A percentile compares a stretch with the other conserved stretches of the same genome.
Evolutionary conservation across 1,284 basidiomycete species (phyloP).

Genomic region (Heterobasidion occidentale): DNA sequence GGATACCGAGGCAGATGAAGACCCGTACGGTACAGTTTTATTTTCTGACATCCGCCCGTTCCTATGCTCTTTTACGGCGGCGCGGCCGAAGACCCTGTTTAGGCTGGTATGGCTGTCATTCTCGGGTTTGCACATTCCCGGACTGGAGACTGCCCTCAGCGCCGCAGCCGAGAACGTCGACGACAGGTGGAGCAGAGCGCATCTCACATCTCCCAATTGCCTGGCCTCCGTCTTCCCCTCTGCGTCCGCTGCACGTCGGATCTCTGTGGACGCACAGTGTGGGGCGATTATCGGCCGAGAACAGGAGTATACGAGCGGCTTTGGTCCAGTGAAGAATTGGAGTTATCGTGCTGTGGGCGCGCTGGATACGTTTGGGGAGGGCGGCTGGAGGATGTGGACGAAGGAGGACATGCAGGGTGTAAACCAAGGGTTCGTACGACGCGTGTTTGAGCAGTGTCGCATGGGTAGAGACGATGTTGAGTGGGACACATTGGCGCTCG

Average conservation of each 20-base stretch:
- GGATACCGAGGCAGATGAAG: conserved; percentile 50
- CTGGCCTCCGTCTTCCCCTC: conserved; percentile 48
- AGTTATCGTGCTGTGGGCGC: conserved; percentile 40
- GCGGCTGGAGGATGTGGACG: conserved; percentile 40
- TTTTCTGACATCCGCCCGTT: conserved; percentile 75
- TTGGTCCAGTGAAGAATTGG: conserved; percentile 67
- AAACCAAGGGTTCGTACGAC: conserved; percentile 39
- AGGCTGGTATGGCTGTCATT: conserved; percentile 73
- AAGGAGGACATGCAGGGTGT: conserved; percentile 37
- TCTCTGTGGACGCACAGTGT: conserved; percentile 48
- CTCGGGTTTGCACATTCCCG: conserved; percentile 70
- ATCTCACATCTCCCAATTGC: conserved; percentile 33
- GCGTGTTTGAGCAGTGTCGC: conserved; percentile 53
- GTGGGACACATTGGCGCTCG: conserved; percentile 58
- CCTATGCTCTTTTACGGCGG: conserved; percentile 51
- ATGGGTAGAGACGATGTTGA: conserved; percentile 35
- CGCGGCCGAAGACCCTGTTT: conserved; percentile 52
- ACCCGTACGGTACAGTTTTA: conserved; percentile 76
- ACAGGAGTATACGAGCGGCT: conserved; percentile 46
- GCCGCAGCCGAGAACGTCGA: conserved; percentile 30
- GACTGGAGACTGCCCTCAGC: conserved; percentile 39
- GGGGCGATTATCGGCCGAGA: conserved; percentile 63
- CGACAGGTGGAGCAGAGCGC: conserved; percentile 54
- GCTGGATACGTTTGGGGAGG: conserved; percentile 37
- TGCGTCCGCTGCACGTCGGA: conserved; percentile 11